Evolutionary conservation across 108 stramenopile genomes (phyloP).

Genomic region (Aurantiochytrium sp.): DNA sequence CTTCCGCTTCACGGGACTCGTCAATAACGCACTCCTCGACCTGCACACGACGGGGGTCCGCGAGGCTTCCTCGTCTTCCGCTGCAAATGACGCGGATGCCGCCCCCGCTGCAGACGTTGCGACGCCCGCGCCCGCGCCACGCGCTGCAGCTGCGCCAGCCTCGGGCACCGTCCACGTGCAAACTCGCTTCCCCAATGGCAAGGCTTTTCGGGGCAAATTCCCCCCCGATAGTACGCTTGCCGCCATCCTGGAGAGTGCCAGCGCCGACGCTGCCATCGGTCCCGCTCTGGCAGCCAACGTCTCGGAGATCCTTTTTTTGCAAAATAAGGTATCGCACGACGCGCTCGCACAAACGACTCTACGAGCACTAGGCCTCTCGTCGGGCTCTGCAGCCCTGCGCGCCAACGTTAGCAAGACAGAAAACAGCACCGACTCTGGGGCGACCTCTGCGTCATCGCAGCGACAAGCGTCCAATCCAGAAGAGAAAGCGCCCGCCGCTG

Average conservation of each 20-base stretch:
- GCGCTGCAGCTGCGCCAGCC: neutral
- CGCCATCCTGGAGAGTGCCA: neutral
- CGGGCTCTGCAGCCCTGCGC: neutral
- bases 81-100: neutral
- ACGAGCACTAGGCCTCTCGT: neutral
- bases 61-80: neutral
- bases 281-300: neutral
- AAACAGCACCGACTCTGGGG: neutral
- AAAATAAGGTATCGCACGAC: neutral
- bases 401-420: neutral
- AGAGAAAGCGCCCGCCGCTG: neutral
- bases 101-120: neutral
- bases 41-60: neutral
- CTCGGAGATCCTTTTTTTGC: neutral
- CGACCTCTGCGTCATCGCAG: too few relatives aligned
- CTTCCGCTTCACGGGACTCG: neutral
- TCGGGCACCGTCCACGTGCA: neutral
- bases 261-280: neutral
- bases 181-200: neutral
- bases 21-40: neutral
- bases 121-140: neutral
- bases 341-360: neutral
- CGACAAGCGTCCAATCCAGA: neutral
- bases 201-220: neutral
- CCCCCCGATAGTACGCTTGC: neutral